Evolutionary conservation across 345 rosid species (phyloP).

Genomic region (Reutealis trisperma): DNA sequence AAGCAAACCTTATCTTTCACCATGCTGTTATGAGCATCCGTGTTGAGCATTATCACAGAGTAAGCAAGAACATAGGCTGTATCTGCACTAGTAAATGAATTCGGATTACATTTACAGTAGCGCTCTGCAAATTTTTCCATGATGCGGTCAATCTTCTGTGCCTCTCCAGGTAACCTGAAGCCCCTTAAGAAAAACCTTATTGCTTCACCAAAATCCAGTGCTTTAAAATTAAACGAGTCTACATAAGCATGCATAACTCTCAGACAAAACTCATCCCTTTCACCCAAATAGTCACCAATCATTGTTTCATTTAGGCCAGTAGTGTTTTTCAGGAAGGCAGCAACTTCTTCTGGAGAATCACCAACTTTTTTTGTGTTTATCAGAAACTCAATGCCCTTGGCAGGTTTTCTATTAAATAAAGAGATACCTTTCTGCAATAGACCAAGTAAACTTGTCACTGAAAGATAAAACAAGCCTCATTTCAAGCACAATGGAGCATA

Average conservation of each 20-base stretch:
- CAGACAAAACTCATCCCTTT: slow-evolving; percentile 86
- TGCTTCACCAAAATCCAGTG: slow-evolving; percentile 80
- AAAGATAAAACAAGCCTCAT: slow-evolving; percentile 3
- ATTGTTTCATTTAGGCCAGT: slow-evolving; percentile 71
- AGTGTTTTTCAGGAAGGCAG: slow-evolving; percentile 71
- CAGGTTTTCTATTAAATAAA: slow-evolving; percentile 84
- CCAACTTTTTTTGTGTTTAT: slow-evolving; percentile 70
- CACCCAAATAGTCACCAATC: slow-evolving; percentile 97
- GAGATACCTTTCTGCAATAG: slow-evolving; percentile 85
- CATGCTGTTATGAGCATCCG: slow-evolving; percentile 95
- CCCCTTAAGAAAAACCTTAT: slow-evolving; percentile 90
- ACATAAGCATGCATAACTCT: slow-evolving; percentile 97
- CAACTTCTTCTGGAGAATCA: slow-evolving; percentile 79
- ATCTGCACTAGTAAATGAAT: slow-evolving; percentile 90
- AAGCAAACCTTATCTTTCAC: slow-evolving; percentile 92
- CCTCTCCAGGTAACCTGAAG: slow-evolving; percentile 94
- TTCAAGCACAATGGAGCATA: not conserved
- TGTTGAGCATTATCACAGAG: slow-evolving; percentile 94
- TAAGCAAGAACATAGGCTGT: slow-evolving; percentile 96
- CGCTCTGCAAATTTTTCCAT: slow-evolving; percentile 99
- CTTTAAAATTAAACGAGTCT: slow-evolving; percentile 85
- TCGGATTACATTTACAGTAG: slow-evolving; percentile 89
- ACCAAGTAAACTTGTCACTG: slow-evolving; percentile 35
- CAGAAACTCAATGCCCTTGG: slow-evolving; percentile 89
- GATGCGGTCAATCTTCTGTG: slow-evolving; percentile 98